phyloP scores from a whole-genome alignment of 164 flowering plant species.

The Vitis rupestris region DNA sequence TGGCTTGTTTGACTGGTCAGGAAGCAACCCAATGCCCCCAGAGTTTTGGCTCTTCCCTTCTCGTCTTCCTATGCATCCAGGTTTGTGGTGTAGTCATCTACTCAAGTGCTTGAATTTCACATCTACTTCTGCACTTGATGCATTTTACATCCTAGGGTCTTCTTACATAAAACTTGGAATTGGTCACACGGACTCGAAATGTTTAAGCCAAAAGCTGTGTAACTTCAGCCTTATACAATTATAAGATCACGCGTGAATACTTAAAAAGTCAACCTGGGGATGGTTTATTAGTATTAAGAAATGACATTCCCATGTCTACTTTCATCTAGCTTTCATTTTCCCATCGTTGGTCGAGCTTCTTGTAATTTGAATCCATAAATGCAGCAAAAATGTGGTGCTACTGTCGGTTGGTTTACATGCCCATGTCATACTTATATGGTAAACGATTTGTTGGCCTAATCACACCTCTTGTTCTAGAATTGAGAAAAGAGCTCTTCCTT shows the following conservation, averaged over 20 bases:
- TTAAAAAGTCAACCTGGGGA: too few relatives aligned
- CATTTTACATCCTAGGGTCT: too few relatives aligned
- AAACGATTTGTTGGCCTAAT: constrained; percentile 45
- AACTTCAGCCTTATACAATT: too few relatives aligned
- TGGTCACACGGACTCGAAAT: too few relatives aligned
- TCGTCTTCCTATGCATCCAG: constrained; percentile 15
- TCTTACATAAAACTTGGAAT: too few relatives aligned
- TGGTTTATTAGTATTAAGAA: too few relatives aligned
- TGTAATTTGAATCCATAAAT: background rate
- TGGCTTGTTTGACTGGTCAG: constrained; percentile 30
- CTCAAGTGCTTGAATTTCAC: background rate
- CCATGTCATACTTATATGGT: constrained; percentile 47
- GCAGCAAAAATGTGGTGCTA: constrained; percentile 58
- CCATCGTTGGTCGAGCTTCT: background rate
- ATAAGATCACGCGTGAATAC: too few relatives aligned
- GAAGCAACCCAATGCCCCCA: constrained; percentile 33
- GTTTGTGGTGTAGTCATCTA: background rate
- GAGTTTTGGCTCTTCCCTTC: constrained; percentile 29
- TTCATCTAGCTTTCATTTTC: too few relatives aligned
- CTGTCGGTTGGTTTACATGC: constrained; percentile 43
- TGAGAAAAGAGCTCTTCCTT: constrained; percentile 40
- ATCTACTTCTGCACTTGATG: background rate
- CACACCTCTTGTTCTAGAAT: constrained; percentile 41
- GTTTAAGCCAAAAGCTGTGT: too few relatives aligned
- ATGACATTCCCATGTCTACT: too few relatives aligned